Evolutionary conservation across 495 filamentous ascomycete species (phyloP), one percentile per base, ranked within the genome.

Genomic region (Astrothelium macrocarpum): DNA sequence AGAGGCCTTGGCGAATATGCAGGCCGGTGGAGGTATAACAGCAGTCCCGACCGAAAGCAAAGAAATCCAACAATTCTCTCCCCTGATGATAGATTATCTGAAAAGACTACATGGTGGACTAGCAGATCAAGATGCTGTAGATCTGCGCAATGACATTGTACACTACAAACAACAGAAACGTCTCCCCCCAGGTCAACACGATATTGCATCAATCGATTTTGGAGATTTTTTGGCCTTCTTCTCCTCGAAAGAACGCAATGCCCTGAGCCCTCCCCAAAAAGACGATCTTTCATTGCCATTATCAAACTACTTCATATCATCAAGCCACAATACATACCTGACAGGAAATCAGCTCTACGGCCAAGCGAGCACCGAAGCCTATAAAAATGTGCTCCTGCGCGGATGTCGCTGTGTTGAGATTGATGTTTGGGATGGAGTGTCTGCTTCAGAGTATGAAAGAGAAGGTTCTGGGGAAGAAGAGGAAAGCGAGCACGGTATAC

Each of bases 401-500:
- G 90, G 93, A n/a, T 94, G 93, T 66, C 85, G 93, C 20, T 96
- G 90, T 64, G 89, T 97, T 60, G 93, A 97, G 76, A 91, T 97
- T 64, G 93, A 97, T 69, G 90, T 96, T 9, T 96, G 91, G 90
- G 89, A 97, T 71, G 93, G 92, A 14, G 84, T 90, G 45, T 74
- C 74, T 61, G 64, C 75, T 58, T 68, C 67, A 62, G 61, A 71
- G 66, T 16, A 73, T 72, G 61, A 70, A 63, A 56, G 73, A 59
- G 61, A 74, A 61, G 43, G 70, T 28, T 4, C n/a, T 26, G 64
- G 34, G 2, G 64, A 67, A 61, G 49, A 56, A 1, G 20, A 56
- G 20, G 49, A 56, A 26, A 26, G 49, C 16, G 29, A 66, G n/a
- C 34, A 16, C 25, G 29, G 59, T 18, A 26, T 49, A 10, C 59